Evolutionary conservation across 768 basidiomycete species (phyloP), one percentile per base, ranked within the genome.

Genomic region (Cubamyces lactineus): DNA sequence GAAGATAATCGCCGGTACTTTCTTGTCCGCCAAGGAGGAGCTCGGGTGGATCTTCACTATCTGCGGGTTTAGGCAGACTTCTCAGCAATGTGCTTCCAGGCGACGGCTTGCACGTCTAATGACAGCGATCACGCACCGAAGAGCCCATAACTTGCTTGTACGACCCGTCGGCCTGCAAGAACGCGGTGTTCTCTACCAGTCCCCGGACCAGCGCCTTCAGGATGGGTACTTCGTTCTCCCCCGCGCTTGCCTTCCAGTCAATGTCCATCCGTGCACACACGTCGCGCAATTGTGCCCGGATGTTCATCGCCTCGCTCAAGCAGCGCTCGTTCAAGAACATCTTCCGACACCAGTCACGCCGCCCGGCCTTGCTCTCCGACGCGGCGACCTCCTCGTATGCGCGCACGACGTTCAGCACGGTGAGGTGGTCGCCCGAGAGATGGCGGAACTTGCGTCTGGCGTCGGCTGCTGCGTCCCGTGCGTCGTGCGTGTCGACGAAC

Each of bases 1-100:
- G 71, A 92, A 99, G 40, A 99, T 82, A 64, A 99, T 94, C 5
- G 89, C 93, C 0, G 87, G 87, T 0, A 87, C 84, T 71, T 91
- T 92, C 70, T 91, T 93, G 66, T 90, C 88, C 67, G 83, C 84
- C 68, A 98, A 71, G 3, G 85, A 82, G 30, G 96, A 98, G 30
- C 90, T 84, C 0, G 96, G 97, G 70, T 98, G 94, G 21, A 99
- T 91, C 73, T 96, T 96, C 59, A 98, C 81, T 23, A 83, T 73
- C 92, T 78, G 34, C 9, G 34, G 34, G 9, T 34, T 34, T 6
- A 9, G 34, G 9, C 34, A 34, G 34, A 34, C 34, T 34, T 34
- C 34, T 34, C 34, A 34, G 34, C 34, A 34, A 1, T 34, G 34
- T 34, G 34, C 34, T 34, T 34, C 34, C 34, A 34, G 34, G 24